Percentiles rank a stretch among this genome's conserved stretches.
Conservation (phyloP, 306 rosid species). For the Cicer yamashitae region DNA sequence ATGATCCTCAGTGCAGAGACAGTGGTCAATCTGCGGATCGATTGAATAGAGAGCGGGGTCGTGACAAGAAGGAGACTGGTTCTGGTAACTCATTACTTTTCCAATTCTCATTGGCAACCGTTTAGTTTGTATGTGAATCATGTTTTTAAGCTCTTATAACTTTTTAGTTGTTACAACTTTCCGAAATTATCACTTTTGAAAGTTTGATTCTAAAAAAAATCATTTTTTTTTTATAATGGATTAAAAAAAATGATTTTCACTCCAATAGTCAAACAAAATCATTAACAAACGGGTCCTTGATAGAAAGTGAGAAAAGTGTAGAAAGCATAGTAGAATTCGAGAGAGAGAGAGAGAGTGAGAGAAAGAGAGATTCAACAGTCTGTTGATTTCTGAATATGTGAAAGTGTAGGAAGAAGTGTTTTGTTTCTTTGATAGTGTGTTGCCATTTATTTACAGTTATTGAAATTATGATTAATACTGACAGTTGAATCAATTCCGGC, state of each 20-base stretch:
- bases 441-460: neutral
- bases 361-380: neutral
- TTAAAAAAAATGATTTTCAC: too few species aligned
- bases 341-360: too few species aligned
- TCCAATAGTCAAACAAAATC: too few species aligned
- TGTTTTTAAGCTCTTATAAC: neutral
- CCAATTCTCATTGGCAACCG: neutral
- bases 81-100: constrained; percentile 54
- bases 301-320: too few species aligned
- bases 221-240: too few species aligned
- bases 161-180: too few species aligned
- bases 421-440: neutral
- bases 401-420: neutral
- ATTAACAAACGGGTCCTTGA: too few species aligned
- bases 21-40: constrained; percentile 33
- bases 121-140: neutral
- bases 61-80: constrained; percentile 43
- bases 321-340: too few species aligned
- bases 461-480: neutral
- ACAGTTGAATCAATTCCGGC: neutral
- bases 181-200: too few species aligned
- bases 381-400: neutral
- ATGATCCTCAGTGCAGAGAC: constrained; percentile 37
- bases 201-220: too few species aligned
- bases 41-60: constrained; percentile 1